Percentiles rank a stretch among this genome's conserved stretches.
phyloP scores from a whole-genome alignment of 345 rosid genomes.

The Gossypium anomalum region DNA sequence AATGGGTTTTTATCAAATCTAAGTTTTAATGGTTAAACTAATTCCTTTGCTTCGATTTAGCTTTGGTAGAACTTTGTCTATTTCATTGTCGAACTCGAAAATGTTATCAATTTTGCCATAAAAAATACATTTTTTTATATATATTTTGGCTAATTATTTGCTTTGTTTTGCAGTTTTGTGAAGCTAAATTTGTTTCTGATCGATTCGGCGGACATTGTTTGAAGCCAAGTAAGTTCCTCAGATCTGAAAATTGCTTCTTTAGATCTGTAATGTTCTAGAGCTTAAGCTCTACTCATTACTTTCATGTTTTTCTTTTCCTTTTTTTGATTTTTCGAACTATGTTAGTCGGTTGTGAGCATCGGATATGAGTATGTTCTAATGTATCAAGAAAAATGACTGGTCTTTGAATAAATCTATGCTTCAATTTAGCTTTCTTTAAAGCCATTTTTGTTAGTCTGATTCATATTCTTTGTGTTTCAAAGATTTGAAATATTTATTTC shows the following conservation, averaged over 20 bases:
- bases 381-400: neutral
- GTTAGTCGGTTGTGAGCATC: neutral
- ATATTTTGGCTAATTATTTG: constrained; percentile 10
- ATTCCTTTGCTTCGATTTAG: constrained; percentile 17
- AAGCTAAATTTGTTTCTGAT: constrained; percentile 24
- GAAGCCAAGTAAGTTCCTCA: constrained; percentile 57
- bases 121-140: neutral
- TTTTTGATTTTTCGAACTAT: constrained; percentile 3
- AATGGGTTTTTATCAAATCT: constrained; percentile 39
- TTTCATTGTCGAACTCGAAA: constrained; percentile 13
- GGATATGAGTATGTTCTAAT: neutral
- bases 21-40: constrained; percentile 26
- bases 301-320: constrained; percentile 10
- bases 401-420: neutral
- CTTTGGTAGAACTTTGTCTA: constrained; percentile 21
- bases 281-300: constrained; percentile 15
- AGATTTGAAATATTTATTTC: neutral
- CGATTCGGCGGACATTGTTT: constrained; percentile 20
- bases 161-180: constrained; percentile 22
- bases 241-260: constrained; percentile 46
- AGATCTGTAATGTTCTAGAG: constrained; percentile 31
- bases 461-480: neutral
- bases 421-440: neutral
- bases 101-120: constrained; percentile 24
- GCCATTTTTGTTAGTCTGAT: neutral